Evolutionary conservation across 2,329 filamentous ascomycete species (phyloP), one percentile per base, ranked within the genome.

Genomic region (Paracorniculantispora psalliotae): DNA sequence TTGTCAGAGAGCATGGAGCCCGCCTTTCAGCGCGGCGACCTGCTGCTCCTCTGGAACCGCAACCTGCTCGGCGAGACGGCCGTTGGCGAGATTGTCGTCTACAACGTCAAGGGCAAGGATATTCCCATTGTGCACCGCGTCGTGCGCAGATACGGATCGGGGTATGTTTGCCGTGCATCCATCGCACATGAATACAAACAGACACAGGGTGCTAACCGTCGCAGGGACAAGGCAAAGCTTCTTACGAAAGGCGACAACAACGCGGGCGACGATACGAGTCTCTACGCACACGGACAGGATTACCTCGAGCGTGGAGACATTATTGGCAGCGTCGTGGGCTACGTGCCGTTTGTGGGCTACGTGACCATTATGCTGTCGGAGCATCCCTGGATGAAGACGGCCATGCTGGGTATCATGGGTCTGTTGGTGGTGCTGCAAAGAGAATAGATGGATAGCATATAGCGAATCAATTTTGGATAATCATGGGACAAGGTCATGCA

Each of bases 241-340:
- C 83, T 99, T 59, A 99, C 94, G 35, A 99, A 99, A 77, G 94
- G 94, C 65, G 94, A 99, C 77, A 99, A 97, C 80, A 99, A 99
- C 72, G 75, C 85, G 8, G 90, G 91, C 44, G 93, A 97, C 73
- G 94, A 99, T 72, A 96, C 91, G 17, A 92, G 97, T 71, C 65
- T 77, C 13, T 96, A 96, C 72, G 92, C 94, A 2, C 79, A 80
- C 41, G 91, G 89, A 19, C 93, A 99, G 75, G 90, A 91, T 69
- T 96, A 91, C 72, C 81, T 99, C 48, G 87, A 89, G 71, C 84
- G 94, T 61, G 83, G 89, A 70, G 93, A 97, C 70, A 92, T 99
- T 59, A 91, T 99, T 59, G 94, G 94, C 48, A 96, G 90, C 66
- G 94, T 97, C 7, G 80, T 94, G 12, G 94, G 84, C 39, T 99